These are phyloP conservation scores for Vinca major DNA, from an alignment of 305 asterid genomes.

Conservation along the genomic window DNA sequence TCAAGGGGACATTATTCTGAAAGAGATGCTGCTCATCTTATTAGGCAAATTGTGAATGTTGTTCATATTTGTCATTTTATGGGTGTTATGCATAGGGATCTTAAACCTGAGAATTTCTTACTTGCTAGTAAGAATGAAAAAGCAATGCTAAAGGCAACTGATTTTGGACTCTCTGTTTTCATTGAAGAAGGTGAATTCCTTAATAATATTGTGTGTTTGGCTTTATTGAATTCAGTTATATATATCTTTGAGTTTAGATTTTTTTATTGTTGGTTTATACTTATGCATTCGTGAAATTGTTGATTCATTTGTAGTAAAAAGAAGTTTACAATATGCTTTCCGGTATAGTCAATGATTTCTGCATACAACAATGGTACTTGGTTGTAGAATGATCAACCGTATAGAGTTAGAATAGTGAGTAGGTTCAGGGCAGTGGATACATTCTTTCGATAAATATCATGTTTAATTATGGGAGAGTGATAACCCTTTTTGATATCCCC, in stretches of 20 bases:
- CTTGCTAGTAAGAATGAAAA: constrained; percentile 55
- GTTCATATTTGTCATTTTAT: constrained; percentile 79
- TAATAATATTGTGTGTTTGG: not conserved
- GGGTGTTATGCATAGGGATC: constrained; percentile 94
- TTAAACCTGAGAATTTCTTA: constrained; percentile 81
- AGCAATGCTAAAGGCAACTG: constrained; percentile 71
- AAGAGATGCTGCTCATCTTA: constrained; percentile 58
- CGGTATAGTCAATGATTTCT: not conserved
- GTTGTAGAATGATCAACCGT: not conserved
- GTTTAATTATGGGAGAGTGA: not conserved
- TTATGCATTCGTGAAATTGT: not conserved
- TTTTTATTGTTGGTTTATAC: not conserved
- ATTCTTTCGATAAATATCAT: not conserved
- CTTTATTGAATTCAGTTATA: not conserved
- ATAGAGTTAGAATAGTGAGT: not conserved
- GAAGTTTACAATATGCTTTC: not conserved
- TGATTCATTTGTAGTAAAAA: not conserved
- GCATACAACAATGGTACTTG: not conserved
- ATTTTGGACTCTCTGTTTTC: constrained; percentile 83
- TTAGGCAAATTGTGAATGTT: constrained; percentile 71
- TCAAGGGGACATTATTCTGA: constrained; percentile 74
- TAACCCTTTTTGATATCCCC: not conserved
- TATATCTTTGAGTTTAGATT: not conserved
- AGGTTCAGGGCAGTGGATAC: not conserved
- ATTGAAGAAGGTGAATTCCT: constrained; percentile 57